Conservation (phyloP, 2,329 filamentous ascomycete genomes). For the Verticillium zaregamsianum region DNA sequence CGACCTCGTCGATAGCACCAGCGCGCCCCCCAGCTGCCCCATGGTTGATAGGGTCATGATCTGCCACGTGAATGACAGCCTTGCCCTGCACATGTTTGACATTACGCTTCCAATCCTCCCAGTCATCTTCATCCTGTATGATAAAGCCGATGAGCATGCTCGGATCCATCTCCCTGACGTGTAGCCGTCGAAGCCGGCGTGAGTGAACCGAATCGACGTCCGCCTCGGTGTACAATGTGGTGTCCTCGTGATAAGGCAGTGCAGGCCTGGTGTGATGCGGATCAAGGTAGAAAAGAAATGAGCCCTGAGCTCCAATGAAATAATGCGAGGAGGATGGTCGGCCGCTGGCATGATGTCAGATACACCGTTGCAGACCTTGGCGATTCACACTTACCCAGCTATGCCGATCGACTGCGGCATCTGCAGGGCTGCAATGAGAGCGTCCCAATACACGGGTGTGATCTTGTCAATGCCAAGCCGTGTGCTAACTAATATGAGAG, state of each 20-base stretch:
- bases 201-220: constrained; percentile 87
- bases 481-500: constrained; percentile 83
- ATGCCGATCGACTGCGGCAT: constrained; percentile 94
- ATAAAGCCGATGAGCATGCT: constrained; percentile 97
- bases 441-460: constrained; percentile 91
- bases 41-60: constrained; percentile 57
- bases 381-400: constrained; percentile 63
- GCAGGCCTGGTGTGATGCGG: constrained; percentile 81
- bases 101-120: constrained; percentile 74
- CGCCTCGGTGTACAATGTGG: constrained; percentile 58
- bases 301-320: constrained; percentile 59
- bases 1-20: constrained; percentile 82
- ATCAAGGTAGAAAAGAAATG: constrained; percentile 89
- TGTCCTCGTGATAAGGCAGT: constrained; percentile 58
- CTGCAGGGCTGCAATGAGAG: constrained; percentile 78
- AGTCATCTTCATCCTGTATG: constrained; percentile 77
- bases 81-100: constrained; percentile 76
- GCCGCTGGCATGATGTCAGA: constrained; percentile 51
- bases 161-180: constrained; percentile 91
- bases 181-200: constrained; percentile 72
- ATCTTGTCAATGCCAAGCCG: constrained; percentile 90
- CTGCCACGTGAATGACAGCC: constrained; percentile 78
- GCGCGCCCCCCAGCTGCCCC: constrained; percentile 55
- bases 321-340: constrained; percentile 82
- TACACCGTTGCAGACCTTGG: not conserved